Conservation (phyloP, 371 early-diverging fungal species). For the Cokeromyces recurvatus region DNA sequence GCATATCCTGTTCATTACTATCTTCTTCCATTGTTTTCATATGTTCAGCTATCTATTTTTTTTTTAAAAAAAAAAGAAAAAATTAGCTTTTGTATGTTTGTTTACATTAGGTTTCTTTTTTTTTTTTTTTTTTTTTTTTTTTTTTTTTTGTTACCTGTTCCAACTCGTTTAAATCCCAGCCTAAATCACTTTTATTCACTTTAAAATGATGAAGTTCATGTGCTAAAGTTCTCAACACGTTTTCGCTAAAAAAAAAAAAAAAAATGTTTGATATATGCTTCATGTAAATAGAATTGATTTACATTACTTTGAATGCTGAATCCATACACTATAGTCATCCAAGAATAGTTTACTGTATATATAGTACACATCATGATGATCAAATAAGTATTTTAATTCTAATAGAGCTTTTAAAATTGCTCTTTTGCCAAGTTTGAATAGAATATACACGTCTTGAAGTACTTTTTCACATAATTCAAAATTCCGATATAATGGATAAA, state of each 20-base stretch:
- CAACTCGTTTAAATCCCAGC: conserved; percentile 72
- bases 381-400: conserved; percentile 72
- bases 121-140: too few relatives aligned
- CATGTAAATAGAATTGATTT: background rate
- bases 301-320: conserved; percentile 66
- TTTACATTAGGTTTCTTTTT: too few relatives aligned
- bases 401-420: conserved; percentile 78
- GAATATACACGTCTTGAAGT: conserved; percentile 75
- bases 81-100: too few relatives aligned
- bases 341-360: conserved; percentile 80
- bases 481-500: conserved; percentile 84
- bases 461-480: conserved; percentile 66
- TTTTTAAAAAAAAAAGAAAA: background rate
- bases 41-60: background rate
- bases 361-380: conserved; percentile 83
- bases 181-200: conserved; percentile 61
- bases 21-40: background rate
- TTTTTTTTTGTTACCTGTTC: too few relatives aligned
- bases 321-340: conserved; percentile 97
- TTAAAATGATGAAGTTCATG: conserved; percentile 73
- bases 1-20: background rate
- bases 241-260: conserved; percentile 58
- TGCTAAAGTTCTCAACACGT: conserved; percentile 66
- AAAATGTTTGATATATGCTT: too few relatives aligned
- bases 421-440: conserved; percentile 80